These are phyloP conservation scores for Lachnellula hyalina DNA, from an alignment of 2,329 filamentous ascomycete species.

Conservation along the genomic window DNA sequence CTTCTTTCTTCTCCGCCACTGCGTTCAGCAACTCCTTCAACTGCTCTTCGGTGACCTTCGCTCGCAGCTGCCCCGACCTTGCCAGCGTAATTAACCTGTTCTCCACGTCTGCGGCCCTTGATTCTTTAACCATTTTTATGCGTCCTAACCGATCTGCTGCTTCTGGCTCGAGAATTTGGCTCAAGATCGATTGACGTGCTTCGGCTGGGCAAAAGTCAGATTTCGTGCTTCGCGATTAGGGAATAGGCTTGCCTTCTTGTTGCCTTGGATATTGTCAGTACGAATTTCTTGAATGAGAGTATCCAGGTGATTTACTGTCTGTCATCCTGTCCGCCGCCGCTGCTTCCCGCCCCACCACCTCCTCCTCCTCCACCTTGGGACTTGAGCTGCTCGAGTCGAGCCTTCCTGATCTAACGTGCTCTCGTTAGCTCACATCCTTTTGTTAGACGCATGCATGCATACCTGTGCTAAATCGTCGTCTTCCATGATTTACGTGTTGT, in stretches of 20 bases:
- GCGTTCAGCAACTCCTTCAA: conserved; percentile 86
- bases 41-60: conserved; percentile 87
- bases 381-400: conserved; percentile 89
- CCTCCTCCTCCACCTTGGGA: conserved; percentile 54
- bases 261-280: conserved; percentile 1
- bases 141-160: conserved; percentile 89
- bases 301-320: conserved; percentile 46
- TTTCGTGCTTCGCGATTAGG: conserved; percentile 4
- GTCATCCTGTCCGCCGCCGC: conserved; percentile 51
- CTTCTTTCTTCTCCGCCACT: conserved; percentile 71
- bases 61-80: conserved; percentile 75
- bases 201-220: conserved; percentile 44
- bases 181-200: conserved; percentile 70
- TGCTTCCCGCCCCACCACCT: conserved; percentile 41
- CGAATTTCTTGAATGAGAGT: too few relatives aligned
- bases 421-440: not conserved
- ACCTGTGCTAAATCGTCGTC: conserved; percentile 33
- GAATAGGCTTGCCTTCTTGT: conserved; percentile 2
- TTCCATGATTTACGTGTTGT: conserved; percentile 22
- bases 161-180: conserved; percentile 90
- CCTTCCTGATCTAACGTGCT: conserved; percentile 69
- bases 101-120: conserved; percentile 84
- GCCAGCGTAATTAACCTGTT: conserved; percentile 90
- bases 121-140: conserved; percentile 92
- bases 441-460: not conserved